phyloP scores from a whole-genome alignment of 176 grass and related monocot species.

The Oryza coarctata region DNA sequence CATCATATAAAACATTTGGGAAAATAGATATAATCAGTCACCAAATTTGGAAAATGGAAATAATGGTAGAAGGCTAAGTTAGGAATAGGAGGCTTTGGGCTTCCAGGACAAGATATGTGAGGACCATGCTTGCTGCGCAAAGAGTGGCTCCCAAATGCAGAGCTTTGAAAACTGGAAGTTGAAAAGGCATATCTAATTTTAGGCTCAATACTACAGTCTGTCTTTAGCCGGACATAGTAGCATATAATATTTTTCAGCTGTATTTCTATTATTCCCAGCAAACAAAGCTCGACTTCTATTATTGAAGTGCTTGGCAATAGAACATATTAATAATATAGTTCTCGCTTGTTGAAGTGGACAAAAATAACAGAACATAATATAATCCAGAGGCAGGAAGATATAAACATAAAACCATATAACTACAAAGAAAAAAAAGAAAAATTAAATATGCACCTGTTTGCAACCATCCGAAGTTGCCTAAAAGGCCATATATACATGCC shows the following conservation, averaged over 20 bases:
- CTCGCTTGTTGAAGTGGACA: not conserved
- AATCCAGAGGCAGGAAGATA: not conserved
- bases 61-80: not conserved
- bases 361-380: constrained; percentile 6
- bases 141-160: not conserved
- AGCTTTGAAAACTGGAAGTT: not conserved
- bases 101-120: not conserved
- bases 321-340: not conserved
- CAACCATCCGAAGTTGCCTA: constrained; percentile 94
- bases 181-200: not conserved
- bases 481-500: constrained; percentile 99
- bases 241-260: not conserved
- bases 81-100: not conserved
- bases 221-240: not conserved
- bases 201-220: not conserved
- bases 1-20: not conserved
- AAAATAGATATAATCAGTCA: not conserved
- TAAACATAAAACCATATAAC: not conserved
- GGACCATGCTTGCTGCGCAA: not conserved
- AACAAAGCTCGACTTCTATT: not conserved
- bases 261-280: not conserved
- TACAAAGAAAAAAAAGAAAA: constrained; percentile 26
- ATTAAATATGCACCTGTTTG: constrained; percentile 66
- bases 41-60: not conserved
- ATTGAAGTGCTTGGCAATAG: not conserved